A percentile compares a stretch with the other conserved stretches of the same genome.
Conservation (phyloP, 1,139 yeast genomes). For the Saccharomycopsis hybrid region DNA sequence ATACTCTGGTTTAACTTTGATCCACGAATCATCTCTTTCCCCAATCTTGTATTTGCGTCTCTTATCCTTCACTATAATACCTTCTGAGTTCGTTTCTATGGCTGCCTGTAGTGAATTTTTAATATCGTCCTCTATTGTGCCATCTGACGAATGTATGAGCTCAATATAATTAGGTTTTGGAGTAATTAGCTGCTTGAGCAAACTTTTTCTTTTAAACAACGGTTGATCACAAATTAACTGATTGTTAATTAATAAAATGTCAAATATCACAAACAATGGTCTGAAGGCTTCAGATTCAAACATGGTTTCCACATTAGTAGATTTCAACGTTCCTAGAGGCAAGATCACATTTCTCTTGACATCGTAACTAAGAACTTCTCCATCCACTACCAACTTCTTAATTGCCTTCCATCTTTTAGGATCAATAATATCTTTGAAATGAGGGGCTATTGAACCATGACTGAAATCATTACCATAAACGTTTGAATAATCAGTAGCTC, state of each 20-base stretch:
- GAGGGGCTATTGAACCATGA: conserved; percentile 56
- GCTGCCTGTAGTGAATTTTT: conserved; percentile 50
- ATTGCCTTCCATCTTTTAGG: conserved; percentile 38
- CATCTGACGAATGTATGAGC: conserved; percentile 42
- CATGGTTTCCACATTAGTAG: conserved; percentile 46
- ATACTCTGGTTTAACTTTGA: conserved; percentile 88
- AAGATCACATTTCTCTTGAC: conserved; percentile 48
- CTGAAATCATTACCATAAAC: conserved; percentile 58
- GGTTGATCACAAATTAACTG: conserved; percentile 48
- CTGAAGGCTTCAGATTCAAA: conserved; percentile 25
- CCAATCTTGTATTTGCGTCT: conserved; percentile 55
- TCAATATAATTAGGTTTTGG: conserved; percentile 51
- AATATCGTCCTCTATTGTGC: conserved; percentile 45
- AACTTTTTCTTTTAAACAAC: conserved; percentile 48
- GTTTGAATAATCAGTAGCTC: conserved; percentile 66
- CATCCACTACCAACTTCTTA: conserved; percentile 57
- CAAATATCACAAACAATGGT: conserved; percentile 69
- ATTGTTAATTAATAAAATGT: conserved; percentile 64
- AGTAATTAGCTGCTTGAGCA: conserved; percentile 39
- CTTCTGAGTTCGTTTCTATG: conserved; percentile 67
- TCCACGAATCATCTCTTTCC: conserved; percentile 58
- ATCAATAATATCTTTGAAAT: conserved; percentile 41
- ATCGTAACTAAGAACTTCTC: conserved; percentile 93
- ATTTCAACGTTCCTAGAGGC: conserved; percentile 76
- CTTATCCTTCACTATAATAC: conserved; percentile 69